These are phyloP conservation scores for Hyphopichia homilentoma DNA, from an alignment of 805 yeast species.

Conservation along the genomic window DNA sequence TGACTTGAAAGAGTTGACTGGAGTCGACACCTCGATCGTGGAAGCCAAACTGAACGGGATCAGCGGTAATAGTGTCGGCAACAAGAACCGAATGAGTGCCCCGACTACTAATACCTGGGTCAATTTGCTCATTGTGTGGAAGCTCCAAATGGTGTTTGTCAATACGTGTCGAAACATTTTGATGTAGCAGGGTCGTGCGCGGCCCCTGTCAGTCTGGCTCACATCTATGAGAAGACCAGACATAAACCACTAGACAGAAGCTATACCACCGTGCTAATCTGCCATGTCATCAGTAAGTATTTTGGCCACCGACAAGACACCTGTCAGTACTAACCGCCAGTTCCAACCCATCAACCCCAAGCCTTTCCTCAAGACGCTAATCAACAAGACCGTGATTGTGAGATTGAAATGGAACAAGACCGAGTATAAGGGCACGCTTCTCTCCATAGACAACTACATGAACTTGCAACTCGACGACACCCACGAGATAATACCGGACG, in stretches of 20 bases:
- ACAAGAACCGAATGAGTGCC: slow-evolving; percentile 27
- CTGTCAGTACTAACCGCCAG: slow-evolving; percentile 14
- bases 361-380: slow-evolving; percentile 77
- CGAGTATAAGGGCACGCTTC: slow-evolving; percentile 75
- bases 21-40: slow-evolving; percentile 65
- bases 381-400: slow-evolving; percentile 68
- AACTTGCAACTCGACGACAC: slow-evolving; percentile 70
- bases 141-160: no score
- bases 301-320: no score
- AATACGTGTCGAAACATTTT: no score
- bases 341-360: slow-evolving; percentile 79
- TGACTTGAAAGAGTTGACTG: slow-evolving; percentile 62
- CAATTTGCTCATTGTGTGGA: slow-evolving; percentile 18
- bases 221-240: no score
- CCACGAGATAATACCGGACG: slow-evolving; percentile 42
- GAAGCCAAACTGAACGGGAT: slow-evolving; percentile 24
- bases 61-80: slow-evolving; percentile 33
- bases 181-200: no score
- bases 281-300: slow-evolving; percentile 12
- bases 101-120: slow-evolving; percentile 22
- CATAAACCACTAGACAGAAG: neutral
- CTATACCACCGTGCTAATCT: neutral
- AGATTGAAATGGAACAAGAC: slow-evolving; percentile 88
- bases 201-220: no score
- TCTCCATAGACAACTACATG: slow-evolving; percentile 89